Percentiles rank a stretch among this genome's conserved stretches.
These are phyloP conservation scores for Handroanthus guayacan DNA, from an alignment of 257 asterid genomes.

Conservation along the genomic window DNA sequence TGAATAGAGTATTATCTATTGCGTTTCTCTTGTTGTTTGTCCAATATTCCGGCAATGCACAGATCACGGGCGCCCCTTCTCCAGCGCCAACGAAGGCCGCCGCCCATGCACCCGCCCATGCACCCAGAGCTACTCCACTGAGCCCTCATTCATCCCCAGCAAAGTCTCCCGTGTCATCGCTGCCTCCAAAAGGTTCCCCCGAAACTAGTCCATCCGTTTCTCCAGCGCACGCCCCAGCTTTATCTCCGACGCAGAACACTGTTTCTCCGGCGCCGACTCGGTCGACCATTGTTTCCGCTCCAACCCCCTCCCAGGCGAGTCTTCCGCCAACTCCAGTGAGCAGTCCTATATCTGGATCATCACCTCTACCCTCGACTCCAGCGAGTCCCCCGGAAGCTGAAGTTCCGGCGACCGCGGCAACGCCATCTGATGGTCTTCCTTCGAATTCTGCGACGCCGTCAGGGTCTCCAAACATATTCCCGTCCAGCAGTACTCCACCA, in stretches of 20 bases:
- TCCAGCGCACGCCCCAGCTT: slow-evolving; percentile 52
- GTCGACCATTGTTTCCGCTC: slow-evolving; percentile 46
- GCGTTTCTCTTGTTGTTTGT: slow-evolving; percentile 44
- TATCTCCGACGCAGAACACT: slow-evolving; percentile 36
- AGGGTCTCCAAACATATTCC: slow-evolving; percentile 48
- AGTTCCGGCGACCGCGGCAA: slow-evolving; percentile 48
- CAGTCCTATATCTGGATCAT: slow-evolving; percentile 35
- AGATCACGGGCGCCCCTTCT: slow-evolving; percentile 59
- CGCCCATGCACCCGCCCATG: slow-evolving; percentile 36
- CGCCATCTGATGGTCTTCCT: slow-evolving; percentile 46
- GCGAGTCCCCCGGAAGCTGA: slow-evolving; percentile 51
- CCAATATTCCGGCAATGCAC: slow-evolving; percentile 53
- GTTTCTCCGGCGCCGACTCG: slow-evolving; percentile 48
- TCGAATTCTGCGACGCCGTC: slow-evolving; percentile 58
- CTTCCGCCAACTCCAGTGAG: slow-evolving; percentile 51
- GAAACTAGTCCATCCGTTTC: slow-evolving; percentile 51
- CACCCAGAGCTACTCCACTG: slow-evolving; percentile 55
- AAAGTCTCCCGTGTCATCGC: slow-evolving; percentile 56
- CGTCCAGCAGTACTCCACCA: slow-evolving; percentile 58
- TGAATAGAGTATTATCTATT: slow-evolving; percentile 44
- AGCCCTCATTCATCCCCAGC: slow-evolving; percentile 55
- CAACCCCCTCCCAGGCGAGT: slow-evolving; percentile 57
- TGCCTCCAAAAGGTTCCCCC: slow-evolving; percentile 50
- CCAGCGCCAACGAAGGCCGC: slow-evolving; percentile 52
- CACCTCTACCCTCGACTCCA: slow-evolving; percentile 47